A percentile compares a stretch with the other conserved stretches of the same genome.
Evolutionary conservation across 2,329 filamentous ascomycete genomes (phyloP).

Genomic region (Trichothecium sympodiale): DNA sequence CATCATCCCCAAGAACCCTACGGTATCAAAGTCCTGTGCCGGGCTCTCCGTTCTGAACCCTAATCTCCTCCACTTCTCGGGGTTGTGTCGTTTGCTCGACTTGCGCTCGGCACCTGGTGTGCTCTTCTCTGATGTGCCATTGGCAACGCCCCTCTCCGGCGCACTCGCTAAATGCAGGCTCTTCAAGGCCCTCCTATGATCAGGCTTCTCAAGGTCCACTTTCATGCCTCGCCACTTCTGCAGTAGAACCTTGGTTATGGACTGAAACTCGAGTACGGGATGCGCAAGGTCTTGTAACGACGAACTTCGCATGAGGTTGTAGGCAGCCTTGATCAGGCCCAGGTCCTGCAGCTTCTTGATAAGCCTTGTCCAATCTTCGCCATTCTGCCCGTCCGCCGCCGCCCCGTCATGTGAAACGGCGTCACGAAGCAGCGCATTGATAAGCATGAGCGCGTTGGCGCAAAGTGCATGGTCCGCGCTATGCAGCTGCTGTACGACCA

Average conservation of each 20-base stretch:
- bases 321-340: constrained; percentile 85
- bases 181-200: constrained; percentile 80
- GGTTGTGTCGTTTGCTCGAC: constrained; percentile 63
- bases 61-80: constrained; percentile 84
- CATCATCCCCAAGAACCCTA: constrained; percentile 93
- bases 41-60: constrained; percentile 90
- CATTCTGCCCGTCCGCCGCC: constrained; percentile 16
- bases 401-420: constrained; percentile 67
- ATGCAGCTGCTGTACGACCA: constrained; percentile 82
- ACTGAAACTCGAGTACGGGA: constrained; percentile 87
- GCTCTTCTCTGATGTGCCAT: constrained; percentile 21
- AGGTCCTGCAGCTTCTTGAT: constrained; percentile 89
- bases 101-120: constrained; percentile 26
- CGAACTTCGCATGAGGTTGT: constrained; percentile 87
- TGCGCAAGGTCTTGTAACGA: constrained; percentile 83
- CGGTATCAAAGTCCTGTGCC: constrained; percentile 70
- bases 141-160: constrained; percentile 40
- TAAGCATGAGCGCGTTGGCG: constrained; percentile 86
- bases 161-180: constrained; percentile 75
- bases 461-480: constrained; percentile 93
- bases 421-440: constrained; percentile 91
- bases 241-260: constrained; percentile 75
- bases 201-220: constrained; percentile 75
- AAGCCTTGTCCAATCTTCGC: constrained; percentile 85
- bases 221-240: constrained; percentile 78